phyloP scores from a whole-genome alignment of 2,329 filamentous ascomycete genomes.

The Arthrobotrys pseudoclavata region DNA sequence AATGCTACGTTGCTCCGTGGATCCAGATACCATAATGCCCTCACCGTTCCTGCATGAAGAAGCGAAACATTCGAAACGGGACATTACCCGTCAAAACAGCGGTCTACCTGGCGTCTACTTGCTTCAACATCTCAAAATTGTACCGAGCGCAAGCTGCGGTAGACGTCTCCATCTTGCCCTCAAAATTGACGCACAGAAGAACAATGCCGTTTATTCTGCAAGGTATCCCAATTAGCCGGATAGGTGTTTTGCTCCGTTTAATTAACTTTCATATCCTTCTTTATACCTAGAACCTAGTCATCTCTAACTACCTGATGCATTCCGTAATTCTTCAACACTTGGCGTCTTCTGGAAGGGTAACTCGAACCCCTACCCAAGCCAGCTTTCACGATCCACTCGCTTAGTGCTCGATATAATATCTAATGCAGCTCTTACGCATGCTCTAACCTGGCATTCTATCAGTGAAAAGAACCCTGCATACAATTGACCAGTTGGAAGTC shows the following conservation, averaged over 20 bases:
- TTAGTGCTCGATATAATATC: conserved; percentile 56
- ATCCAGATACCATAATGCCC: conserved; percentile 40
- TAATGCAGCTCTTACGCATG: conserved; percentile 48
- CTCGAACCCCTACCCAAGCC: conserved; percentile 51
- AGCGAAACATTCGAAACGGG: conserved; percentile 45
- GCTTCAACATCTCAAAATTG: conserved; percentile 31
- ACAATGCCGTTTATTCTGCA: conserved; percentile 44
- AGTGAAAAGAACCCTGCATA: conserved; percentile 50
- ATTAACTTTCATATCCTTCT: conserved; percentile 23
- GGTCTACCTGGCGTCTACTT: conserved; percentile 47
- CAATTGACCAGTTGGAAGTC: conserved; percentile 50
- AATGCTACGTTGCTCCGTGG: conserved; percentile 46
- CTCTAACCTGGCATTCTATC: conserved; percentile 43
- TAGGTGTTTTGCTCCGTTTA: conserved; percentile 45
- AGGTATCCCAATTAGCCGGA: conserved; percentile 53
- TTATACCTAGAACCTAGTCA: conserved; percentile 20
- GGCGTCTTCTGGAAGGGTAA: conserved; percentile 59
- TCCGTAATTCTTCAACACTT: conserved; percentile 52
- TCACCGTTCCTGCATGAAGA: conserved; percentile 58
- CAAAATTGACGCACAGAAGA: conserved; percentile 49
- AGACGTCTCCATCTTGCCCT: conserved; percentile 35
- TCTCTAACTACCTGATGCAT: conserved; percentile 28
- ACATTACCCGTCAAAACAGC: conserved; percentile 56
- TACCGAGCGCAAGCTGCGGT: conserved; percentile 25
- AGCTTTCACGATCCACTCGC: conserved; percentile 58